Conservation (phyloP, 108 stramenopile species). For the Cylindrotheca fusiformis region DNA sequence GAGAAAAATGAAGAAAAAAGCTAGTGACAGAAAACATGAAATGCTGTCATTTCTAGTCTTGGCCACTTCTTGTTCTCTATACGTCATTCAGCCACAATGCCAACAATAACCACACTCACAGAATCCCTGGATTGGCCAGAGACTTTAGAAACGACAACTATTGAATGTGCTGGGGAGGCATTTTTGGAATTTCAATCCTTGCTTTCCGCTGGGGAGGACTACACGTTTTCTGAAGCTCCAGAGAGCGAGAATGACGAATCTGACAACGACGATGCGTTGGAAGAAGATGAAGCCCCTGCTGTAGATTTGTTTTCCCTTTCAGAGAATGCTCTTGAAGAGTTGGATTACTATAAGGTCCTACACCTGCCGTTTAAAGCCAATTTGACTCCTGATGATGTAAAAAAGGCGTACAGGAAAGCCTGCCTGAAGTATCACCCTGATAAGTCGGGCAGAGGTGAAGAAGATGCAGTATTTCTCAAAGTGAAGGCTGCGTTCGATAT, state of each 20-base stretch:
- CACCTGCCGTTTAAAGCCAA: conserved; percentile 48
- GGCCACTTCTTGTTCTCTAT: no score
- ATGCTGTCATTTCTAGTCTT: no score
- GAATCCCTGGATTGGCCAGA: conserved; percentile 32
- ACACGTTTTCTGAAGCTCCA: neutral
- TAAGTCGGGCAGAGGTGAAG: conserved; percentile 83
- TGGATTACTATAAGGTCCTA: conserved; percentile 75
- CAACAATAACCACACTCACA: conserved; percentile 8
- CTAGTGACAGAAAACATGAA: no score
- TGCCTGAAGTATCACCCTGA: conserved; percentile 85
- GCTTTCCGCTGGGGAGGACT: conserved; percentile 7
- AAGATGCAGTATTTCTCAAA: conserved; percentile 91
- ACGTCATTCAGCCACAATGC: no score
- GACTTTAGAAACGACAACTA: conserved; percentile 1
- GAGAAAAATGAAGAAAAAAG: no score
- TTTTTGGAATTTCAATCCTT: conserved; percentile 25
- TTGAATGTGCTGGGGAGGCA: conserved; percentile 25
- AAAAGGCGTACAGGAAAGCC: conserved; percentile 80
- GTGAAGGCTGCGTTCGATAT: conserved; percentile 96
- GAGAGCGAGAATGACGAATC: conserved; percentile 9
- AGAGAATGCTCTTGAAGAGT: conserved; percentile 43
- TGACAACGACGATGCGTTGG: neutral
- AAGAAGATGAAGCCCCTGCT: conserved; percentile 5
- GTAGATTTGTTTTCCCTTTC: conserved; percentile 55
- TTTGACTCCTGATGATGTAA: conserved; percentile 64